Base-by-base conservation (phyloP, 1,139 yeast genomes). In the Geotrichum restrictum region DNA sequence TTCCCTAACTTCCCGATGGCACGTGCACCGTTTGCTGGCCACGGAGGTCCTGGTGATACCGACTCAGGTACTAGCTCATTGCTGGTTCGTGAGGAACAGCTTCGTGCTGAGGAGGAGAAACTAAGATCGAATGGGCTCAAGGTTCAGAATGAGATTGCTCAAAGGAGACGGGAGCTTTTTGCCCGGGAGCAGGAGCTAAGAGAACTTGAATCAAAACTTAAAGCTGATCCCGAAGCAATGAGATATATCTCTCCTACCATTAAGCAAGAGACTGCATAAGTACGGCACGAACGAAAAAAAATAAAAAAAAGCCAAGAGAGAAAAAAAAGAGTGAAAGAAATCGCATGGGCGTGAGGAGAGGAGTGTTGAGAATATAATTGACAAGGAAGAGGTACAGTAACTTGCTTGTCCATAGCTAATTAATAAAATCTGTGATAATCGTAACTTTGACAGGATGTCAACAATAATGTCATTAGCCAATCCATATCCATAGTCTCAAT, bases 131-230 rank as follows among this genome's bases (percentile, higher is more conserved):
- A 68, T 51, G 77, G 73, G 59, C 88, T 84, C 68, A 78, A 95
- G 64, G 96, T 93, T 37, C 97, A 93, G 71, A 88, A 86, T 64
- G 97, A 91, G 69, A 78, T 93, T 69, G 77, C 86, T 62, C 80
- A 80, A 68, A 88, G 89, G 76, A 80, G 95, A 62, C 85, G 85
- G 65, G 97, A 93, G 69, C 79, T 93, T 61, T 76, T 88, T 63
- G 88, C 85, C 58, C 82, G 97, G 65, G 98, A 93, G 70, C 82
- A 83, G 63, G 97, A 93, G 68, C 78, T 93, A 65, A 81, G 79
- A 64, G 88, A 84, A 58, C 83, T 88, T 62, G 96, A 88, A 66
- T 84, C 81, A 63, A 75, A 93, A 62, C 75, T 88, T 33, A 57
- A 60, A 34, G 16, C 45, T 21, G 53, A 49, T 18, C 45, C 52